Conservation (phyloP, 106 monocot species). For the Ottelia alismoides region DNA sequence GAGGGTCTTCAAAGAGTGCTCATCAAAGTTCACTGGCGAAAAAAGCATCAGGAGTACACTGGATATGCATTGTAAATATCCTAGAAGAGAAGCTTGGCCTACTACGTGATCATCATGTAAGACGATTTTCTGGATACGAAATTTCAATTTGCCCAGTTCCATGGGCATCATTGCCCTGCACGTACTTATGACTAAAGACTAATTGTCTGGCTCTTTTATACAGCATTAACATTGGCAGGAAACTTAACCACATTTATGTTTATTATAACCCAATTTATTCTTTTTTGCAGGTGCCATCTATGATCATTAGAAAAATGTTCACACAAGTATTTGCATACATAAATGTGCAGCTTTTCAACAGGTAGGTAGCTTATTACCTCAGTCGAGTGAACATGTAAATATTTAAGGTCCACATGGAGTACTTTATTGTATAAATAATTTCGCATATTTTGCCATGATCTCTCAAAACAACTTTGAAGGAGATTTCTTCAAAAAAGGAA, state of each 20-base stretch:
- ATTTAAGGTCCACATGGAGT: no score
- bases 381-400: no score
- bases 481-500: no score
- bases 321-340: constrained; percentile 89
- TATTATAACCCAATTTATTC: not conserved
- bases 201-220: not conserved
- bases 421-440: no score
- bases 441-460: no score
- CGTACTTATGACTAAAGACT: not conserved
- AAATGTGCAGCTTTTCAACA: constrained; percentile 94
- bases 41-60: constrained; percentile 78
- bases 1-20: constrained; percentile 56
- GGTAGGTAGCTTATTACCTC: no score
- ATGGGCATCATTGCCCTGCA: no score
- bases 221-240: not conserved
- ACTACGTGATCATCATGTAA: constrained; percentile 54
- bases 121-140: no score
- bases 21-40: constrained; percentile 51
- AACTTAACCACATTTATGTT: no score
- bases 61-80: constrained; percentile 82
- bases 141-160: no score
- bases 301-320: constrained; percentile 79
- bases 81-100: constrained; percentile 41
- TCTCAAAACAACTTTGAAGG: no score
- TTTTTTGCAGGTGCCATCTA: constrained; percentile 62